phyloP scores from a whole-genome alignment of 108 stramenopile species.

The Skeletonema potamos region DNA sequence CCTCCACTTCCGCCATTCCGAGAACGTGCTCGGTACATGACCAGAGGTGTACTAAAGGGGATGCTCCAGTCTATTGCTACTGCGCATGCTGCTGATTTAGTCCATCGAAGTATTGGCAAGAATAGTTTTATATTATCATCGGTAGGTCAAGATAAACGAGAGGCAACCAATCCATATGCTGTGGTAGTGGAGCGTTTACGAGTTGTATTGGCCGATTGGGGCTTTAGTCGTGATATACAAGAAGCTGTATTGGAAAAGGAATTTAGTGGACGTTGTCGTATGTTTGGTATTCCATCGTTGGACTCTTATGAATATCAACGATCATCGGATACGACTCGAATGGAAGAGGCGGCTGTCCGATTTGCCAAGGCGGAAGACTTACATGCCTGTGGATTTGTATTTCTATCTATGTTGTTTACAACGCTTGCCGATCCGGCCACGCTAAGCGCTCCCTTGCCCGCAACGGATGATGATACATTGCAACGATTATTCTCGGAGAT shows the following conservation, averaged over 20 bases:
- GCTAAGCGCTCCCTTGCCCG: constrained; percentile 56
- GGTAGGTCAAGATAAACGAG: constrained; percentile 65
- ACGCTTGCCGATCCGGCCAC: constrained; percentile 66
- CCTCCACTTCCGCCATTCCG: constrained; percentile 61
- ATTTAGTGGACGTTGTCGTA: constrained; percentile 56
- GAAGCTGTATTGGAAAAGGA: constrained; percentile 65
- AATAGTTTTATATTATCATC: constrained; percentile 59
- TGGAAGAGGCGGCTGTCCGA: constrained; percentile 30
- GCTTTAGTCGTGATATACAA: constrained; percentile 57
- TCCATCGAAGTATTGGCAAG: constrained; percentile 79
- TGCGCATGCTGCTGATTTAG: constrained; percentile 69
- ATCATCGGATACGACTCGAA: neutral
- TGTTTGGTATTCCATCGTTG: constrained; percentile 58
- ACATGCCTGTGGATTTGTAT: constrained; percentile 85
- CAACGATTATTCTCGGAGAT: constrained; percentile 78
- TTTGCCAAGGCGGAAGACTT: constrained; percentile 85
- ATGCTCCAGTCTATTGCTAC: constrained; percentile 64
- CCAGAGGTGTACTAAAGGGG: constrained; percentile 60
- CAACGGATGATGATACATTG: constrained; percentile 81
- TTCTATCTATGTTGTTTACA: constrained; percentile 66
- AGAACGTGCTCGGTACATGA: constrained; percentile 69
- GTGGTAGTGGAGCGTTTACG: constrained; percentile 35
- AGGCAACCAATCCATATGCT: constrained; percentile 60
- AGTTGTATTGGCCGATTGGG: constrained; percentile 77
- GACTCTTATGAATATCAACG: constrained; percentile 15